Percentiles rank a stretch among this genome's conserved stretches.
phyloP scores from a whole-genome alignment of 371 early-diverging fungal species.

The Mortierella sp. region DNA sequence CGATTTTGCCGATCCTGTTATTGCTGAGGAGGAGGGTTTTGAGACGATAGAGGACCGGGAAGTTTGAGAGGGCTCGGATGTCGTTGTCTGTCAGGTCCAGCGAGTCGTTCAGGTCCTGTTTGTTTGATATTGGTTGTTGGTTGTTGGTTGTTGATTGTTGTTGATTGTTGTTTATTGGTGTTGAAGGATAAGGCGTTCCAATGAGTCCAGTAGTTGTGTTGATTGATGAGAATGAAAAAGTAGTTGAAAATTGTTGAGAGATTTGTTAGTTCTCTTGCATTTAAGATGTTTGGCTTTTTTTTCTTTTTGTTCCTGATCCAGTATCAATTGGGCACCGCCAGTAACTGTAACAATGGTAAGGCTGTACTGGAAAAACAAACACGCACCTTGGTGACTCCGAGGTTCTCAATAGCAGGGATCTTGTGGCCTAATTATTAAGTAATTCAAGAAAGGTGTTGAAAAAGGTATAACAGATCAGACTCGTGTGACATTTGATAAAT shows the following conservation, averaged over 20 bases:
- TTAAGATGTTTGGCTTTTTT: too few relatives aligned
- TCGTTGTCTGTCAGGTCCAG: conserved; percentile 96
- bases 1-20: conserved; percentile 90
- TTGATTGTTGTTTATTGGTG: not conserved
- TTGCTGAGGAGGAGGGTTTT: conserved; percentile 82
- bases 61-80: conserved; percentile 86
- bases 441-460: not conserved
- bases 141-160: not conserved
- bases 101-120: conserved; percentile 91
- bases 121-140: not conserved
- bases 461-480: conserved; percentile 16
- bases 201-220: not conserved
- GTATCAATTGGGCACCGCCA: not conserved
- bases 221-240: conserved; percentile 5
- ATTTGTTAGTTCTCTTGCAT: not conserved
- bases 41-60: conserved; percentile 90
- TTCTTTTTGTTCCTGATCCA: not conserved
- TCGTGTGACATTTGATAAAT: conserved; percentile 13
- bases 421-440: conserved; percentile 74
- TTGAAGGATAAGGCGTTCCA: not conserved
- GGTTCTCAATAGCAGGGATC: conserved; percentile 93
- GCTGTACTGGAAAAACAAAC: not conserved
- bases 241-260: too few relatives aligned
- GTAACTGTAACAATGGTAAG: not conserved
- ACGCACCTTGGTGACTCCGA: conserved; percentile 90